These are phyloP conservation scores for Multifurca ochricompacta DNA, from an alignment of 768 basidiomycete species.

Conservation along the genomic window DNA sequence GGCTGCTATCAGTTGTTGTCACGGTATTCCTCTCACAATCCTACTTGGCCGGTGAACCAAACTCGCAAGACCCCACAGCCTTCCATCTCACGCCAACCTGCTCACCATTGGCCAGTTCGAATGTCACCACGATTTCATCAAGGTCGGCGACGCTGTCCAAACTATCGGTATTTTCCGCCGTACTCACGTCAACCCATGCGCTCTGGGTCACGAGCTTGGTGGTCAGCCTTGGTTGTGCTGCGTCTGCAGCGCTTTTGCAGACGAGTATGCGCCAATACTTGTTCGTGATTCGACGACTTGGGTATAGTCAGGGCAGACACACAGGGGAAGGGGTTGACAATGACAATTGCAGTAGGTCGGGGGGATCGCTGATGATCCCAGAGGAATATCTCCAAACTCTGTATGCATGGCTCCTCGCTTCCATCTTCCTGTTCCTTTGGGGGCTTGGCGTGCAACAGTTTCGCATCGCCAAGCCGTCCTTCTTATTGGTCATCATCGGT, in stretches of 20 bases:
- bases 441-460: not conserved
- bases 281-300: not conserved
- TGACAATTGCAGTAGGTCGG: not conserved
- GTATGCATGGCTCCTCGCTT: not conserved
- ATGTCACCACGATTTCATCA: not conserved
- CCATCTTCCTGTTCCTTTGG: constrained; percentile 1
- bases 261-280: not conserved
- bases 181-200: not conserved
- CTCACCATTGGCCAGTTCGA: not conserved
- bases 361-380: not conserved
- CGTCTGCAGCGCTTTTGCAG: not conserved
- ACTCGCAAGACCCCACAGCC: not conserved
- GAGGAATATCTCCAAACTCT: not conserved
- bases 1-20: not conserved
- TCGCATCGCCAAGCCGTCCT: not conserved
- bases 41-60: not conserved
- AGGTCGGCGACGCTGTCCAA: not conserved
- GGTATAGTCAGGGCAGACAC: not conserved
- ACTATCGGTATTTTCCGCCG: not conserved
- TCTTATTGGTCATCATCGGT: not conserved
- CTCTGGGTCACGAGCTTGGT: constrained; percentile 4
- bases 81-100: not conserved
- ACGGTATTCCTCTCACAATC: not conserved
- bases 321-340: no score
- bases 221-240: not conserved